Base-by-base conservation (phyloP, 352 stramenopile species). In the Phytophthora fragariaefolia region DNA sequence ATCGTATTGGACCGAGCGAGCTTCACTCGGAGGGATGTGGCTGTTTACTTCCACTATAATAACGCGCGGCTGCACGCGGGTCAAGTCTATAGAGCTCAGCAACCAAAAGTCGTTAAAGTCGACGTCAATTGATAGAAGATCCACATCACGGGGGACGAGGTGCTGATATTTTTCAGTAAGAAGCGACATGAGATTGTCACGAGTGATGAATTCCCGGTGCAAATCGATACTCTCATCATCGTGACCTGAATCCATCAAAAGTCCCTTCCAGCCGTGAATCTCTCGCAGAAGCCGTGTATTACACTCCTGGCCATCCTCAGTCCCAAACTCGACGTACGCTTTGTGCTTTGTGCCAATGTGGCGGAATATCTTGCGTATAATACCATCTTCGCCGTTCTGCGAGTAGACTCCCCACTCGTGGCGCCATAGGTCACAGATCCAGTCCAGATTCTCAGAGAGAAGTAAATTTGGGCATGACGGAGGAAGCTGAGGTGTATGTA, bases 91-190 rank as follows among this genome's bases (percentile, higher is more conserved):
- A 9, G 83, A 79, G n/a, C 76, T 48, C 4, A 91, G 65, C 51
- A 93, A 59, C 81, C 81, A 91, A 58, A 83, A 93, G 54, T 91
- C 83, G 48, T 91, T 92, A 49, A 93, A 93, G 26, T 92, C 80
- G 27, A 92, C 80, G 50, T 91, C 85, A 27, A 93, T 73, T 2
- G 82, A 90, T 38, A 93, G 66, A 27, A 91, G 49, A 57, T 93
- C 84, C 12, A 93, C 74, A 28, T 80, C 69, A 3, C 34, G 58
- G 15, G 75, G 71, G 28, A 91, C 80, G 13, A 72, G 47, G 7
- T 55, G 46, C 4, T 46, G 27, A 54, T 89, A 74, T 54, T 75
- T 77, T 32, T 63, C 36, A 53, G 47, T 28, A 15, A 93, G 80
- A 10, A 93, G 66, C 27, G 49, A 26, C 61, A 87, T 89, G 57